Conservation (phyloP, 208 protist genomes). For the Trichomonas gallinae region DNA sequence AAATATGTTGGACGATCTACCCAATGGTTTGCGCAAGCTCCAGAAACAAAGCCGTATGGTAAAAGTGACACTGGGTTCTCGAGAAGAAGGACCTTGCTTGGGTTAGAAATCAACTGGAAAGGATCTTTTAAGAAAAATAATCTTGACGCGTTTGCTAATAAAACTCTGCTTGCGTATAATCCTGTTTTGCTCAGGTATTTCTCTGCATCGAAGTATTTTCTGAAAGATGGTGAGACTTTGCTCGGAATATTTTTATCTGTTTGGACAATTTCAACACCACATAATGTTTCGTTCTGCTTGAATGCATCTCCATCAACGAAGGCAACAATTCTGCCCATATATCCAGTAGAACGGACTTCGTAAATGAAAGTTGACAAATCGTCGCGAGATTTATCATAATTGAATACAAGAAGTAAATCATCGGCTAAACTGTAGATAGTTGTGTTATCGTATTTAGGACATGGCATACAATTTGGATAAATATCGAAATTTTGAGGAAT, state of each 20-base stretch:
- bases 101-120: background rate
- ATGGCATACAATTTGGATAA: background rate
- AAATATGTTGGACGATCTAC: background rate
- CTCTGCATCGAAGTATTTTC: background rate
- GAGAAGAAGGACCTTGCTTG: background rate
- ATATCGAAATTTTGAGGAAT: background rate
- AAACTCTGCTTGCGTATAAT: background rate
- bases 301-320: background rate
- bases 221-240: background rate
- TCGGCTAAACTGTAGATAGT: background rate
- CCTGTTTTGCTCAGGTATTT: background rate
- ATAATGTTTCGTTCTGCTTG: background rate
- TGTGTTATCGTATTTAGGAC: background rate
- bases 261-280: background rate
- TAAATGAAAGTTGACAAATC: background rate
- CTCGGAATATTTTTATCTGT: background rate
- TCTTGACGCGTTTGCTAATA: background rate
- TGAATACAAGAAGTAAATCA: background rate
- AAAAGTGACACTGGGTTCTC: background rate
- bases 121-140: background rate
- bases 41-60: background rate
- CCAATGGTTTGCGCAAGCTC: background rate
- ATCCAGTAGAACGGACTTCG: background rate
- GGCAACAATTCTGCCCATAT: background rate
- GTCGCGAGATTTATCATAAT: background rate